Evolutionary conservation across 495 filamentous ascomycete genomes (phyloP).

Genomic region (Penicillium riverlandense): DNA sequence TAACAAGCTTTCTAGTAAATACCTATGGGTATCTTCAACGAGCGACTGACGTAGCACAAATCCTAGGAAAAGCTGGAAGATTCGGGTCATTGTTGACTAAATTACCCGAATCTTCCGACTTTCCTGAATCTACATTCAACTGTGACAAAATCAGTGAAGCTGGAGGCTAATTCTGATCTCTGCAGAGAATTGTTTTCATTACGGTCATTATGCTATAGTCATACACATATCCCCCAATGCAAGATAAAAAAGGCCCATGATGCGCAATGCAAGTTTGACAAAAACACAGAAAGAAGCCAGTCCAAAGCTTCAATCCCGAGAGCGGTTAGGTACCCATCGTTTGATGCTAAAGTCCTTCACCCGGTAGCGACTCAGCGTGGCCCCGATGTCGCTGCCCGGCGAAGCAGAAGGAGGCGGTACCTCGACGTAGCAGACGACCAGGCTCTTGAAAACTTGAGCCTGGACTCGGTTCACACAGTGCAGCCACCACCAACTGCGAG

Average conservation of each 20-base stretch:
- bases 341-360: slow-evolving; percentile 76
- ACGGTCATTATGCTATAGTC: slow-evolving; percentile 1
- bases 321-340: slow-evolving; percentile 80
- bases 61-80: too few species aligned
- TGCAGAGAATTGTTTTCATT: neutral
- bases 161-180: too few species aligned
- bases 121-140: too few species aligned
- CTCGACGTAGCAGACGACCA: slow-evolving; percentile 87
- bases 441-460: slow-evolving; percentile 76
- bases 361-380: slow-evolving; percentile 60
- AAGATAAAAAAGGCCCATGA: neutral
- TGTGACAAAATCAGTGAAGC: too few species aligned
- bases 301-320: slow-evolving; percentile 49
- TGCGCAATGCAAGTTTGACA: too few species aligned
- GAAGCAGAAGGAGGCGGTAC: slow-evolving; percentile 58
- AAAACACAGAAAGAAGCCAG: neutral
- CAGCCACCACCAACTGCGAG: slow-evolving; percentile 80
- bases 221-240: neutral
- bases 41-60: too few species aligned
- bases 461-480: slow-evolving; percentile 91
- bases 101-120: too few species aligned
- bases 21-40: too few species aligned
- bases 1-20: too few species aligned
- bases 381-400: slow-evolving; percentile 46
- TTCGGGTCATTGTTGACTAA: too few species aligned